These are phyloP conservation scores for Paramecium primaurelia DNA, from an alignment of 73 alveolate species.

Conservation along the genomic window DNA sequence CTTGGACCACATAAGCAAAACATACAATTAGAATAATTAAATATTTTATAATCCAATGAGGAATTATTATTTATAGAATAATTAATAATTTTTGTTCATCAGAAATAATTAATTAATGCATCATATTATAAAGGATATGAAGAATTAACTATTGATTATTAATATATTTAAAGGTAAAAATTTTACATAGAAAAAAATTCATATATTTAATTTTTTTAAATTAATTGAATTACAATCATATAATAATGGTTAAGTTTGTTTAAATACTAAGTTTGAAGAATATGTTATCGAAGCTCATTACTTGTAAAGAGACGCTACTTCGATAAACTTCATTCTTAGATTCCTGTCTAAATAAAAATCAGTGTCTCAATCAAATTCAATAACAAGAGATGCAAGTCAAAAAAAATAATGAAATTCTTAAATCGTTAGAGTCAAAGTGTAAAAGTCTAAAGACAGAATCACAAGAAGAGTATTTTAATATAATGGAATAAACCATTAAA, in stretches of 20 bases:
- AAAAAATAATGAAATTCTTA: neutral
- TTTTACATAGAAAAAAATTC: neutral
- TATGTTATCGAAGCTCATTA: neutral
- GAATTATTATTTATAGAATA: neutral
- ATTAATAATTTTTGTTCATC: neutral
- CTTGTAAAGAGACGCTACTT: neutral
- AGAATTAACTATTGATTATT: neutral
- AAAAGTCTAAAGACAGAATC: neutral
- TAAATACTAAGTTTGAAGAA: neutral
- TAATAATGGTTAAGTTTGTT: neutral
- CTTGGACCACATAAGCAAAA: neutral
- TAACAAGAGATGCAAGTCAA: neutral
- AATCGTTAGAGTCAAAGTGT: neutral
- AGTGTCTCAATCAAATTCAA: neutral
- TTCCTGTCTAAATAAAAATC: neutral
- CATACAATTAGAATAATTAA: neutral
- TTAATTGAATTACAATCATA: neutral
- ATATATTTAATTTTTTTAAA: neutral
- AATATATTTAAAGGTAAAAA: neutral
- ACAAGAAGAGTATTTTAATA: neutral
- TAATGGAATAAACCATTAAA: neutral
- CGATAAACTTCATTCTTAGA: neutral
- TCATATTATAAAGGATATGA: neutral
- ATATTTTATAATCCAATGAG: neutral
- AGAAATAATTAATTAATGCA: neutral